Conservation (phyloP, 306 rosid genomes). For the Myrica gale region DNA sequence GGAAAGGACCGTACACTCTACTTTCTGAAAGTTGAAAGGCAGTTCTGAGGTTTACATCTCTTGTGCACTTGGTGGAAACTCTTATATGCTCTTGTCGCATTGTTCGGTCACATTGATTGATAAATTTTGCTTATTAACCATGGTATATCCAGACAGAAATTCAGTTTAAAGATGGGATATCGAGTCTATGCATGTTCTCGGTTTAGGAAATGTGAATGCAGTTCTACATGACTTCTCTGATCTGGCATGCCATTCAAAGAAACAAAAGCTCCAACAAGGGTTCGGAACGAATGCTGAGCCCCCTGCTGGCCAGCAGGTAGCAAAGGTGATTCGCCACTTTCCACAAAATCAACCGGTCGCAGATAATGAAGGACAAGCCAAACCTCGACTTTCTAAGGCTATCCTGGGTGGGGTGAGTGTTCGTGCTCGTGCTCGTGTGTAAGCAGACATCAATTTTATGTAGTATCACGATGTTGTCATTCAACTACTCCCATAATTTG, state of each 20-base stretch:
- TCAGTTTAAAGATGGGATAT: conserved; percentile 3
- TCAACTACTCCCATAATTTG: conserved; percentile 5
- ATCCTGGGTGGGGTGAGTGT: conserved; percentile 61
- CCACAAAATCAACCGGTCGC: conserved; percentile 63
- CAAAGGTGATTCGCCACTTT: conserved; percentile 59
- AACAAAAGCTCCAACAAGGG: conserved; percentile 56
- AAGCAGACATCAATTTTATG: not conserved
- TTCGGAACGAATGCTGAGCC: conserved; percentile 28
- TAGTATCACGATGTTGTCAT: conserved; percentile 7
- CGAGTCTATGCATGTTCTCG: not conserved
- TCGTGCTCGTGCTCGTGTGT: too few relatives aligned
- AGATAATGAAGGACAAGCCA: conserved; percentile 28
- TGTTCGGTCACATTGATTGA: conserved; percentile 2
- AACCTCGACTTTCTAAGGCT: conserved; percentile 54
- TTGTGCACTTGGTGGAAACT: not conserved
- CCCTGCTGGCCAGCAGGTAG: conserved; percentile 30
- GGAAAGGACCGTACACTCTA: not conserved
- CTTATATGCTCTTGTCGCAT: not conserved
- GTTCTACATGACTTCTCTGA: conserved; percentile 16
- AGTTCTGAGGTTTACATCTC: not conserved
- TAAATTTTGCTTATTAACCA: conserved; percentile 6
- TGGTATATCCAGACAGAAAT: conserved; percentile 12
- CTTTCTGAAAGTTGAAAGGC: not conserved
- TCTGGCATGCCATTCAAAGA: conserved; percentile 46
- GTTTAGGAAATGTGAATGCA: conserved; percentile 3